These are phyloP conservation scores for Sporormia fimetaria DNA, from an alignment of 495 filamentous ascomycete species.

Conservation along the genomic window DNA sequence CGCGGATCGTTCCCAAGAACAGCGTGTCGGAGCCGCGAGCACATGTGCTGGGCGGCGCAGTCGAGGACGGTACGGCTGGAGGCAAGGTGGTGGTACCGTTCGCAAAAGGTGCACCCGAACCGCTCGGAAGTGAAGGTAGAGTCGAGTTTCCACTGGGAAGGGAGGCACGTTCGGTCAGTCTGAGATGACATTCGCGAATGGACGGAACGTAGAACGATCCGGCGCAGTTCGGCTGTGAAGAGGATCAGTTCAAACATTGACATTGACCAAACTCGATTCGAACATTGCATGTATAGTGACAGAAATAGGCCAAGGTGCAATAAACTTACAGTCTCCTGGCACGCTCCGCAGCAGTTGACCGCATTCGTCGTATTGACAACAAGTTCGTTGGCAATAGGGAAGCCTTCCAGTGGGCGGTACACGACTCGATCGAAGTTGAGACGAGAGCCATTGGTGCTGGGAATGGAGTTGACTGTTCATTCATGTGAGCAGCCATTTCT, in stretches of 20 bases:
- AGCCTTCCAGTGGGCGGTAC: constrained; percentile 3
- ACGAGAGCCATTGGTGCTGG: constrained; percentile 1
- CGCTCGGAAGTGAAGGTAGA: background rate
- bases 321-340: constrained; percentile 9
- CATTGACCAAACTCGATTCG: no score
- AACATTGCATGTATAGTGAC: background rate
- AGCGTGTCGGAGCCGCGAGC: background rate
- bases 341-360: constrained; percentile 6
- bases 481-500: background rate
- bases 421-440: constrained; percentile 5
- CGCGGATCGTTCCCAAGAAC: constrained; percentile 3
- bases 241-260: no score
- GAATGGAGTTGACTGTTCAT: constrained; percentile 3
- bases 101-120: background rate
- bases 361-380: background rate
- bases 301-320: background rate
- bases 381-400: constrained; percentile 7
- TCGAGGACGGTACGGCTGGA: background rate
- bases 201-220: constrained; percentile 10
- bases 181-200: constrained; percentile 4
- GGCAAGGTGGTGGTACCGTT: background rate
- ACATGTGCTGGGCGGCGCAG: background rate
- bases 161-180: constrained; percentile 1
- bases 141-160: background rate
- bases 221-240: constrained; percentile 9